Base-by-base conservation (phyloP, 2,329 filamentous ascomycete species). In the Colletotrichum caudatum region DNA sequence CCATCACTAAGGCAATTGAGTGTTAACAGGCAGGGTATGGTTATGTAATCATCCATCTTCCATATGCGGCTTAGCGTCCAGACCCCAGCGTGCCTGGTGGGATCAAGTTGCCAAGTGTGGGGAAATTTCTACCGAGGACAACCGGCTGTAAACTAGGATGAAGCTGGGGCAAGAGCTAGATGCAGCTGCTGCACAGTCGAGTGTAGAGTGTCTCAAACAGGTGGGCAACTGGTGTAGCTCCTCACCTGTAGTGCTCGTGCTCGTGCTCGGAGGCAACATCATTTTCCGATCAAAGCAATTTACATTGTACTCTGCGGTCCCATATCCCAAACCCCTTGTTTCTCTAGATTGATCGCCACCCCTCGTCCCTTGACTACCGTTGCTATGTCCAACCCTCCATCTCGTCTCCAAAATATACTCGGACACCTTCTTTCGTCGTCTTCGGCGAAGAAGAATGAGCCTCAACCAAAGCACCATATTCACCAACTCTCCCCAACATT, bases 401-500 rank as follows among this genome's bases (percentile, higher is more conserved):
- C 88, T 53, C 89, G 91, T 72, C 85, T 93, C 66, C 83, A 84
- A 69, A 88, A 84, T 73, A 85, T 93, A 74, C 81, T 87, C 46
- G 84, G 83, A 69, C 89, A 89, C 75, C 82, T 88, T 48, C 76
- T 81, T 37, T 80, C 81, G 60, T 80, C 82, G 18, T 59, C 75
- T 56, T 74, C 68, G 8, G 26, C 62, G n/a, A 50, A 60, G 60
- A 50, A 46, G 33, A 63, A 66, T 75, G 83, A 74, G 79, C 84
- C 77, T 79, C 81, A 75, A 68, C 82, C 84, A 72, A 85, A 84
- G 74, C 81, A 85, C 77, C 90, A 94, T 80, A 88, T 93, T 77
- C 93, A 95, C 81, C 90, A 92, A 20, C 89, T 98, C 39, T 95
- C 94, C 1, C 95, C 95, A 0, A 97, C 95, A 3, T 91, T 90